Base-by-base conservation (phyloP, 1,284 basidiomycete genomes). In the Exsudoporus floridanus region DNA sequence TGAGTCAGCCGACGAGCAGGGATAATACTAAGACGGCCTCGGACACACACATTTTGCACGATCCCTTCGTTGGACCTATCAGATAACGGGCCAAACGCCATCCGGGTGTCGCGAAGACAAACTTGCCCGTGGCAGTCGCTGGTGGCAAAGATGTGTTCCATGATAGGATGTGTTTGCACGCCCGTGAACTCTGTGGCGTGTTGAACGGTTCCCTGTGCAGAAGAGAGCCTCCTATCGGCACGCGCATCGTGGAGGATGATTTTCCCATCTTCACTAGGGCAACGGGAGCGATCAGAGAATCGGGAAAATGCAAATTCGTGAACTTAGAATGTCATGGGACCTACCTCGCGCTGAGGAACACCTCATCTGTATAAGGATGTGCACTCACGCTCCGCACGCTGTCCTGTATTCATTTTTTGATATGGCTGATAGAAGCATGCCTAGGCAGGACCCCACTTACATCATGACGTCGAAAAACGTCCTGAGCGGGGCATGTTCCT, bases 31-130 rank as follows among this genome's bases (percentile, higher is more conserved):
- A 23, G 25, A 44, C 3, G 23, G 23, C 18, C 12, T 19, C 19
- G 21, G 19, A 35, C 53, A 55, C 74, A 48, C 54, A 84, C 84
- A 49, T 60, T 73, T 50, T 77, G 76, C 10, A 86, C 79, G 2
- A 84, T 71, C 1, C 86, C 86, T n/a, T 78, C 63, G 14, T 73
- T 64, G 3, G 75, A 72, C 33, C 80, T 66, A 7, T 64, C 67
- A 21, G 63, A 67, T 18, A 67, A 59, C 30, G 81, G 74, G 16
- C 82, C 83, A 66, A 90, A 90, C 0, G 84, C 80, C 82, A 88
- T 89, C n/a, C 88, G 75, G n/a, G 73, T 71, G 64, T 91, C 88
- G n/a, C 85, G 78, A 50, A 91, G 76, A 56, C 77, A 81, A 2
- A 89, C 79, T 19, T 72, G 67, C 1, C 86, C 86, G 9, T 63